phyloP scores from a whole-genome alignment of 1,284 basidiomycete species.

The Rhodotorula sp. region DNA sequence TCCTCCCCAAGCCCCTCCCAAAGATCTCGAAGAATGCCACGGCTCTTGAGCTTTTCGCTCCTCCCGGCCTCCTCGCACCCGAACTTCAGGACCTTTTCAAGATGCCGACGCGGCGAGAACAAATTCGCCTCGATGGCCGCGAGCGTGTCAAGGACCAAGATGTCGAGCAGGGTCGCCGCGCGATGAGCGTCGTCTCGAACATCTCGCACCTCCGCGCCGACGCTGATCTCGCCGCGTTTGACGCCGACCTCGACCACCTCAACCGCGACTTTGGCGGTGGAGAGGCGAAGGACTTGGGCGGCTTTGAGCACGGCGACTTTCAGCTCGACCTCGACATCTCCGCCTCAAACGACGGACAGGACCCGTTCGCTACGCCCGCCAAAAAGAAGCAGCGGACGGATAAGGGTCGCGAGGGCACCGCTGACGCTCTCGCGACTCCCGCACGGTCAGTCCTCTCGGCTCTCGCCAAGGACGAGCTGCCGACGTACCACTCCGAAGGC shows the following conservation, averaged over 20 bases:
- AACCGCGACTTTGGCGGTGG: conserved; percentile 31
- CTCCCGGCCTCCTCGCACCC: conserved; percentile 26
- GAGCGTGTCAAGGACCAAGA: conserved; percentile 9
- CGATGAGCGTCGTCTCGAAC: conserved; percentile 25
- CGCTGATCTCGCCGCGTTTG: conserved; percentile 15
- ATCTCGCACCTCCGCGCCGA: conserved; percentile 5
- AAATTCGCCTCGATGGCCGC: conserved; percentile 28
- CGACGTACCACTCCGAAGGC: conserved; percentile 24
- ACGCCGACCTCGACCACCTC: conserved; percentile 10
- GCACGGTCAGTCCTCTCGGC: conserved; percentile 15
- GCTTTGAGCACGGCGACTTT: conserved; percentile 18
- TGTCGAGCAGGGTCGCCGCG: conserved; percentile 27
- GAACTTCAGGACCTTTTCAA: conserved; percentile 31
- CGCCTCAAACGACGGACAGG: conserved; percentile 7
- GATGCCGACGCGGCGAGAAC: conserved; percentile 34
- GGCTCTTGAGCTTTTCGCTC: conserved; percentile 24
- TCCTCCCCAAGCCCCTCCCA: conserved; percentile 19
- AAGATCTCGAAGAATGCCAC: conserved; percentile 11
- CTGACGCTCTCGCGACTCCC: conserved; percentile 5
- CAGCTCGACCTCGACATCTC: conserved; percentile 27
- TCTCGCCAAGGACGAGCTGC: conserved; percentile 13
- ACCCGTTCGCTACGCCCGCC: conserved; percentile 11
- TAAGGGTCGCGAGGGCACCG: conserved; percentile 9
- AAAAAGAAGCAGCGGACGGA: conserved; percentile 23
- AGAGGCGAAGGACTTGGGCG: conserved; percentile 17